Conservation (phyloP, 2,329 filamentous ascomycete species). For the Fusarium incarnatum region DNA sequence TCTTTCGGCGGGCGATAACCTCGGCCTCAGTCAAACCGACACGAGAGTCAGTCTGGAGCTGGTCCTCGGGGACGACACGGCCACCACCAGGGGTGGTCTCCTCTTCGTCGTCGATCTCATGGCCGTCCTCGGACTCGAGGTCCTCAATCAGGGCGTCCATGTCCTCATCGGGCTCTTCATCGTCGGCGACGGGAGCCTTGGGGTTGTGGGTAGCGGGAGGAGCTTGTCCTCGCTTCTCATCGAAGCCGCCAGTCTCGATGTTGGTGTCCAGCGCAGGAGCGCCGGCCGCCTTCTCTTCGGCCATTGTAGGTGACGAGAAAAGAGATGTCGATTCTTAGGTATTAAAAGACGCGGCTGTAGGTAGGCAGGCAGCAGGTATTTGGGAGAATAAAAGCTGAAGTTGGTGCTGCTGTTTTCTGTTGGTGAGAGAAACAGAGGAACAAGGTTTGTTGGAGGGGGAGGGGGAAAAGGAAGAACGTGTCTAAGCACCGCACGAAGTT, state of each 20-base stretch:
- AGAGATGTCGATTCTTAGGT: slow-evolving; percentile 35
- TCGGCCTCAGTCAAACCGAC: slow-evolving; percentile 79
- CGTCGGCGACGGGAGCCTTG: slow-evolving; percentile 62
- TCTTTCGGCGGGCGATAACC: slow-evolving; percentile 72
- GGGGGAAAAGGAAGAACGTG: slow-evolving; percentile 47
- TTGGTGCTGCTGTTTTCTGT: slow-evolving; percentile 38
- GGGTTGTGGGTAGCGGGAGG: slow-evolving; percentile 50
- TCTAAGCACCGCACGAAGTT: slow-evolving; percentile 63
- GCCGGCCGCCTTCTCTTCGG: slow-evolving; percentile 64
- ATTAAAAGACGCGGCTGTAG: slow-evolving; percentile 37
- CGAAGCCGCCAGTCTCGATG: slow-evolving; percentile 73
- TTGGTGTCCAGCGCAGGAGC: slow-evolving; percentile 71
- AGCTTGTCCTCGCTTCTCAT: slow-evolving; percentile 67
- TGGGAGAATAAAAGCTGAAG: slow-evolving; percentile 28
- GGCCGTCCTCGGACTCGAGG: slow-evolving; percentile 83
- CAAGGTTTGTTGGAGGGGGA: slow-evolving; percentile 44
- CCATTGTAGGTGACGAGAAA: slow-evolving; percentile 56
- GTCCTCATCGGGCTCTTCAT: slow-evolving; percentile 81
- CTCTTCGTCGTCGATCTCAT: slow-evolving; percentile 71
- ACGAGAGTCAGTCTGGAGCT: slow-evolving; percentile 80
- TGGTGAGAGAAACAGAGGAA: slow-evolving; percentile 41
- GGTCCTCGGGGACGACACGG: slow-evolving; percentile 75
- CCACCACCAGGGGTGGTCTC: slow-evolving; percentile 63
- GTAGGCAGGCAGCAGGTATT: slow-evolving; percentile 40
- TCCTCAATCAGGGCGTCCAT: slow-evolving; percentile 90